A percentile compares a stretch with the other conserved stretches of the same genome.
Evolutionary conservation across 257 asterid species (phyloP).

Genomic region (Vinca minor): DNA sequence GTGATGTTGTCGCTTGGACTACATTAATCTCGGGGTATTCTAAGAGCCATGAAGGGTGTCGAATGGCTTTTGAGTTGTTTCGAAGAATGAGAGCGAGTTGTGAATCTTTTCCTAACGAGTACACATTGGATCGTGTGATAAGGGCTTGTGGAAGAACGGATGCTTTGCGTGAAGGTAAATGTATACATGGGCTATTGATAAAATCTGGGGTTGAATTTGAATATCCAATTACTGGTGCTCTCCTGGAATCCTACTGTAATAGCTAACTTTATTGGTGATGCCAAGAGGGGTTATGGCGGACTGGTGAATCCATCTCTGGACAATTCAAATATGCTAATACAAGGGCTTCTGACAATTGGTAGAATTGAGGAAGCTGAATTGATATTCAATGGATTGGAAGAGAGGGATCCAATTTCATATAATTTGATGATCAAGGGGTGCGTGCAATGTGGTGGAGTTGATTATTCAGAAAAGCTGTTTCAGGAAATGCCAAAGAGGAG

Average conservation of each 20-base stretch:
- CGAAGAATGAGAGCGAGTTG: constrained; percentile 36
- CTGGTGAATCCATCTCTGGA: constrained; percentile 25
- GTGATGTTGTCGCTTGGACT: constrained; percentile 75
- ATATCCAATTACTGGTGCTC: constrained; percentile 38
- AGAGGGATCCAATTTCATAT: constrained; percentile 38
- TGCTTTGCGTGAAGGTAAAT: constrained; percentile 35
- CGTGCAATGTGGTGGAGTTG: constrained; percentile 42
- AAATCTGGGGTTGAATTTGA: constrained; percentile 54
- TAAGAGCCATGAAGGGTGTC: constrained; percentile 41
- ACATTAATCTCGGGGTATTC: constrained; percentile 64
- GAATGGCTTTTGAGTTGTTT: constrained; percentile 55
- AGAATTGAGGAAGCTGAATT: constrained; percentile 52
- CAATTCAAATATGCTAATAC: constrained; percentile 40
- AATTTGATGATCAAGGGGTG: constrained; percentile 72
- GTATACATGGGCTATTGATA: constrained; percentile 49
- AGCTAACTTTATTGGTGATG: constrained; percentile 48
- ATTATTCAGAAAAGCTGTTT: constrained; percentile 45
- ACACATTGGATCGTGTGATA: constrained; percentile 55
- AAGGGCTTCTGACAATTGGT: constrained; percentile 39
- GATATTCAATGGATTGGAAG: constrained; percentile 38
- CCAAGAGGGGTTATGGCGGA: constrained; percentile 30
- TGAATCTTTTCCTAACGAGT: constrained; percentile 65
- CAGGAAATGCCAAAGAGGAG: constrained; percentile 35
- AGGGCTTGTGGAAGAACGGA: constrained; percentile 56
- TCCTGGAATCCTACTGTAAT: constrained; percentile 43